Conservation (phyloP, 2,329 filamentous ascomycete genomes). For the Orbilia ellipsospora region DNA sequence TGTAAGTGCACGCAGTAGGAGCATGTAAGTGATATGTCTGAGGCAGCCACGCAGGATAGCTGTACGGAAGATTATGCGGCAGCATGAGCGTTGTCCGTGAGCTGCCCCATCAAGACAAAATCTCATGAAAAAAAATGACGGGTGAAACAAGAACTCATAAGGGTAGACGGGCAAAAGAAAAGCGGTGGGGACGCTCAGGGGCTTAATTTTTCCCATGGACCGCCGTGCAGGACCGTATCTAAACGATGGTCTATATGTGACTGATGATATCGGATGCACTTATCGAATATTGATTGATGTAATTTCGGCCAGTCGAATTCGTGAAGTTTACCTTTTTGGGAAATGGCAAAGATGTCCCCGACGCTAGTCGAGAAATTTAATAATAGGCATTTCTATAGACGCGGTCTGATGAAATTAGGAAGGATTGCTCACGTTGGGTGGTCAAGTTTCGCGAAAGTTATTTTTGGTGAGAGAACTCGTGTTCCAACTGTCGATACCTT, state of each 20-base stretch:
- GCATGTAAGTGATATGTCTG: constrained; percentile 20
- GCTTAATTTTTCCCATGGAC: constrained; percentile 21
- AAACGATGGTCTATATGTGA: not conserved
- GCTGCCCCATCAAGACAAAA: constrained; percentile 28
- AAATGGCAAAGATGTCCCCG: constrained; percentile 17
- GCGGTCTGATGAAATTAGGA: constrained; percentile 39
- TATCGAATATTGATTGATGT: constrained; percentile 21
- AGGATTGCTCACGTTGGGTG: constrained; percentile 44
- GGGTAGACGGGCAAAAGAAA: no score
- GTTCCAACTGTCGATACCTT: not conserved
- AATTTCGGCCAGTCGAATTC: constrained; percentile 35
- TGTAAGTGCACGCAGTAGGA: not conserved
- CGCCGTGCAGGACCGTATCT: constrained; percentile 14
- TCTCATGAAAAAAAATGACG: not conserved
- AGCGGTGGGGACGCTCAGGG: no score
- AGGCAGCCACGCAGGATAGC: constrained; percentile 1
- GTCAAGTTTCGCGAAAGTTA: constrained; percentile 30
- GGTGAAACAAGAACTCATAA: no score
- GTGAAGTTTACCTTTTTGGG: constrained; percentile 34
- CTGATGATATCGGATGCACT: constrained; percentile 19
- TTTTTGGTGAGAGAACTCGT: constrained; percentile 41
- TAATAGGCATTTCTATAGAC: constrained; percentile 43
- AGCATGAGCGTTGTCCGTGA: constrained; percentile 7
- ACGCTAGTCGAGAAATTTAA: constrained; percentile 25
- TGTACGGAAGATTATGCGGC: constrained; percentile 16